Evolutionary conservation across 768 basidiomycete genomes (phyloP).

Genomic region (Pisolithus albus): DNA sequence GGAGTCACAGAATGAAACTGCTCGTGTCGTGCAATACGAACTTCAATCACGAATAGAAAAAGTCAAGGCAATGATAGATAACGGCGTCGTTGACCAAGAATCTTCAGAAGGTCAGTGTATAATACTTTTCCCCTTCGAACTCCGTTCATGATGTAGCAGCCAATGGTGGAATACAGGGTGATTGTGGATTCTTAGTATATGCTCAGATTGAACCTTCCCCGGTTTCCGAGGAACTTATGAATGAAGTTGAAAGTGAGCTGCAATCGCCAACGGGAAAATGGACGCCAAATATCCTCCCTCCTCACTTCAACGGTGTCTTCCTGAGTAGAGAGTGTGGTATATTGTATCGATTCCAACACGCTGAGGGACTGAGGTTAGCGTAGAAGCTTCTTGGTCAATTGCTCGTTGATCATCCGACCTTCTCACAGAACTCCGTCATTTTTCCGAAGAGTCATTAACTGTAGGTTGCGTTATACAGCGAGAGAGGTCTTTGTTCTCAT

Average conservation of each 20-base stretch:
- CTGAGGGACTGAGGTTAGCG: conserved; percentile 61
- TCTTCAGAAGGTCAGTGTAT: conserved; percentile 24
- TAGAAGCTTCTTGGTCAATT: not conserved
- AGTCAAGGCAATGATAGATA: conserved; percentile 55
- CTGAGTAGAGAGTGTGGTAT: conserved; percentile 79
- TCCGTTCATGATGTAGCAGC: not conserved
- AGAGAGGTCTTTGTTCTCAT: conserved; percentile 3
- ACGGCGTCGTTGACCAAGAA: conserved; percentile 57
- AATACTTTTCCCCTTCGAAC: not conserved
- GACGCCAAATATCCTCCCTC: conserved; percentile 49
- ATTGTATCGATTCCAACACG: conserved; percentile 56
- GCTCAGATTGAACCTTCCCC: conserved; percentile 54
- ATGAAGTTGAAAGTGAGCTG: conserved; percentile 67
- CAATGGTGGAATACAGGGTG: conserved; percentile 43
- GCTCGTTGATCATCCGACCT: not conserved
- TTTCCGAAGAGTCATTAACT: conserved; percentile 69
- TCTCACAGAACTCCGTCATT: conserved; percentile 48
- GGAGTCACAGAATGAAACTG: conserved; percentile 48
- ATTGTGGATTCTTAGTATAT: conserved; percentile 61
- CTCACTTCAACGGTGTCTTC: conserved; percentile 57
- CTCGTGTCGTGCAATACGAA: conserved; percentile 52
- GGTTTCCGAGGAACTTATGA: conserved; percentile 50
- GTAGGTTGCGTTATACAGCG: conserved; percentile 26
- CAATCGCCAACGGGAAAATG: conserved; percentile 67
- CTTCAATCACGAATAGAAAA: conserved; percentile 51